Evolutionary conservation across 1,139 yeast genomes (phyloP).

Genomic region (Arxiozyma slooffiae): DNA sequence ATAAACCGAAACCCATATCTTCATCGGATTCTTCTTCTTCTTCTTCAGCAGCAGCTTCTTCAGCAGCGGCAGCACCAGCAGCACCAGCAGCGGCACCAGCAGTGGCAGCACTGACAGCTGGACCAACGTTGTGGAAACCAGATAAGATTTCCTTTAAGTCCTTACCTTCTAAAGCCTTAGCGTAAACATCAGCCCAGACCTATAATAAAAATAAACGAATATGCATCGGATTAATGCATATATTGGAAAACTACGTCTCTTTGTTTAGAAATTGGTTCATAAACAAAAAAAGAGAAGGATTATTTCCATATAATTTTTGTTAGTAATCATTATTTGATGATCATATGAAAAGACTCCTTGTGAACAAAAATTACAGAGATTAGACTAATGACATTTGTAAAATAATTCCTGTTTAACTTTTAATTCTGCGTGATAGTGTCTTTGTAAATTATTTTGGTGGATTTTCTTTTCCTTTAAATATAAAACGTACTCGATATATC

Average conservation of each 20-base stretch:
- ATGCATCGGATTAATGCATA: neutral
- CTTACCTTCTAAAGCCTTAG: conserved; percentile 96
- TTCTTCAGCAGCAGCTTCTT: conserved; percentile 38
- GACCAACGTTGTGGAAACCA: conserved; percentile 65
- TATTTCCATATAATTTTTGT: neutral
- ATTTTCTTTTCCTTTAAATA: too few relatives aligned
- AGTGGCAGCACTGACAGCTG: conserved; percentile 52
- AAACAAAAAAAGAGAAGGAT: neutral
- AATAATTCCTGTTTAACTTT: too few relatives aligned
- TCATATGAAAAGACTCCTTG: too few relatives aligned
- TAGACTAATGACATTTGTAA: too few relatives aligned
- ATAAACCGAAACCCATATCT: conserved; percentile 75
- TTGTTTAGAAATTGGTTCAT: neutral
- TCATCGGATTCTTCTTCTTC: conserved; percentile 60
- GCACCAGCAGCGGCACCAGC: conserved; percentile 51
- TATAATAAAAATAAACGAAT: conserved; percentile 13
- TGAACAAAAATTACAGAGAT: neutral
- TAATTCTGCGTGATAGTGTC: neutral
- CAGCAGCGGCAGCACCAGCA: conserved; percentile 56
- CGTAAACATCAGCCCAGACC: conserved; percentile 92
- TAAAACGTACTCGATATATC: neutral
- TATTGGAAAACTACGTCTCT: neutral
- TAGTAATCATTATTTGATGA: neutral
- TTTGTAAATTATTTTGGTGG: neutral
- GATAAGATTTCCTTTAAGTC: conserved; percentile 84